A percentile compares a stretch with the other conserved stretches of the same genome.
These are phyloP conservation scores for Stylonectria norvegica DNA, from an alignment of 2,329 filamentous ascomycete genomes.

Conservation along the genomic window DNA sequence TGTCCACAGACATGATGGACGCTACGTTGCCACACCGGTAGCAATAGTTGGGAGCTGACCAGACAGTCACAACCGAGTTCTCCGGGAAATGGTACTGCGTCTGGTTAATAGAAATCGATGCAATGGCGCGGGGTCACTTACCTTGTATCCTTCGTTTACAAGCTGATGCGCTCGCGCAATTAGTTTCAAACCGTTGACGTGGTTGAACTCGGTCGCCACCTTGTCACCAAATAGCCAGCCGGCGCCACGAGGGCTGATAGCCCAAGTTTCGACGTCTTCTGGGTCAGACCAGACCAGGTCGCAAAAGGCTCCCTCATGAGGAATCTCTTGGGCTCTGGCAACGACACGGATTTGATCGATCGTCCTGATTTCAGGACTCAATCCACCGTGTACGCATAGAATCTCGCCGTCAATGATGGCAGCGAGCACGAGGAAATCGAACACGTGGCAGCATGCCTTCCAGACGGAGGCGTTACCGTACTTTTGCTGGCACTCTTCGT, in stretches of 20 bases:
- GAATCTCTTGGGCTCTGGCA: slow-evolving; percentile 94
- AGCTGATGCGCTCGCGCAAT: slow-evolving; percentile 97
- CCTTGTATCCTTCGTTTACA: slow-evolving; percentile 97
- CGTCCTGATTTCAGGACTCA: slow-evolving; percentile 87
- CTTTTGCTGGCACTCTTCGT: slow-evolving; percentile 96
- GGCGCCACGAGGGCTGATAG: slow-evolving; percentile 88
- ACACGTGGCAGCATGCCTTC: slow-evolving; percentile 99
- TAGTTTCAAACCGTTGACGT: slow-evolving; percentile 93
- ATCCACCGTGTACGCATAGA: slow-evolving; percentile 92
- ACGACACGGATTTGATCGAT: slow-evolving; percentile 99
- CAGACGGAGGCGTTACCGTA: slow-evolving; percentile 99
- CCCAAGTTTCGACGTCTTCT: slow-evolving; percentile 95
- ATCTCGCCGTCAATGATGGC: slow-evolving; percentile 98
- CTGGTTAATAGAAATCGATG: slow-evolving; percentile 25
- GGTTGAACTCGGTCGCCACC: slow-evolving; percentile 95
- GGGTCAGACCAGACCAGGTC: slow-evolving; percentile 98
- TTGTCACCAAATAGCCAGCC: slow-evolving; percentile 97
- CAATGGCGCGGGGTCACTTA: slow-evolving; percentile 35
- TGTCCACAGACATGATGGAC: slow-evolving; percentile 89
- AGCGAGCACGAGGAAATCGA: slow-evolving; percentile 93
- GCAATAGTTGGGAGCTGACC: slow-evolving; percentile 95
- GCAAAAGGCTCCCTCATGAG: slow-evolving; percentile 97
- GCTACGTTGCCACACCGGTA: slow-evolving; percentile 96
- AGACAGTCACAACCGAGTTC: slow-evolving; percentile 95
- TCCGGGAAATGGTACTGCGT: slow-evolving; percentile 84